These are phyloP conservation scores for Pestalotiopsis sp. DNA, from an alignment of 2,329 filamentous ascomycete genomes.

Conservation along the genomic window DNA sequence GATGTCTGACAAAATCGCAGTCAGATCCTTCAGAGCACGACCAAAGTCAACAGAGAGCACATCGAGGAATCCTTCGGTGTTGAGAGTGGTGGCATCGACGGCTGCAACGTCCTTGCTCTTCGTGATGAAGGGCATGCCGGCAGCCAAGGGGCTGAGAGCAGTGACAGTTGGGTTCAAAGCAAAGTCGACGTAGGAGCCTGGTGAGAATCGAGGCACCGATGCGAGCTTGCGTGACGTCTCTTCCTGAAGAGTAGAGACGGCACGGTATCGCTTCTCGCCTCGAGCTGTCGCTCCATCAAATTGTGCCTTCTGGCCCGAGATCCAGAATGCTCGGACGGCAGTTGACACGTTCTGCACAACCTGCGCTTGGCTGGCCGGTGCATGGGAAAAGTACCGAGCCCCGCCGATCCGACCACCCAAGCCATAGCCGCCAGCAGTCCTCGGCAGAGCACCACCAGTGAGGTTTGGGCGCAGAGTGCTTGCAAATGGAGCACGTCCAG, in stretches of 20 bases:
- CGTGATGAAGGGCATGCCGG: constrained; percentile 50
- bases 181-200: constrained; percentile 89
- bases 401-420: constrained; percentile 72
- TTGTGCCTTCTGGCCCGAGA: constrained; percentile 86
- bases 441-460: constrained; percentile 81
- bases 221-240: constrained; percentile 71
- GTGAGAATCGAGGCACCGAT: constrained; percentile 53
- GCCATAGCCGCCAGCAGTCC: constrained; percentile 87
- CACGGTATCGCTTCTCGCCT: constrained; percentile 79
- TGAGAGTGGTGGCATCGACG: constrained; percentile 63
- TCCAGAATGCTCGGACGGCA: constrained; percentile 86
- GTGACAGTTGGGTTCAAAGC: constrained; percentile 86
- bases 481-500: constrained; percentile 82
- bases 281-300: constrained; percentile 77
- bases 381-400: constrained; percentile 87
- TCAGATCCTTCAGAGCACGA: constrained; percentile 81
- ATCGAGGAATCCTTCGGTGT: constrained; percentile 82
- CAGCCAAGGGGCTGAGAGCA: constrained; percentile 73
- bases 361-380: constrained; percentile 81
- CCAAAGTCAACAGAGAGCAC: constrained; percentile 87
- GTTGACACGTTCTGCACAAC: constrained; percentile 95
- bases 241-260: constrained; percentile 75
- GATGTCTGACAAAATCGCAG: constrained; percentile 78
- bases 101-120: constrained; percentile 43
- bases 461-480: constrained; percentile 88